These are phyloP conservation scores for Pichia manshurica DNA, from an alignment of 805 yeast species.

Conservation along the genomic window DNA sequence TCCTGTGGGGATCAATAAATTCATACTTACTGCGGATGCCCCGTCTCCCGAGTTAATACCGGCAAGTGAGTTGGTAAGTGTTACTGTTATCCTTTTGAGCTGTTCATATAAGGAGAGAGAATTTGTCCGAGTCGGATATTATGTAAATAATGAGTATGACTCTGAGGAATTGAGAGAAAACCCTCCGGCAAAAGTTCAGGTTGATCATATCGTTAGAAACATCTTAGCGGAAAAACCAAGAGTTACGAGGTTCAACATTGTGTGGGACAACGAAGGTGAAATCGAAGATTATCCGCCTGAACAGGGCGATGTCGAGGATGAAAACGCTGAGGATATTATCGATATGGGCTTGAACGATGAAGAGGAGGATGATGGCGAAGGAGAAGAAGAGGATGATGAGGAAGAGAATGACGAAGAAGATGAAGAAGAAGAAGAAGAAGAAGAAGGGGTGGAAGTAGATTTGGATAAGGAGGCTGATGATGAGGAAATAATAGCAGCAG, in stretches of 20 bases:
- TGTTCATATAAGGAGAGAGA: conserved; percentile 92
- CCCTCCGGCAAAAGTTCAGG: conserved; percentile 90
- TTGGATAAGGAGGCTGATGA: conserved; percentile 23
- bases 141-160: conserved; percentile 95
- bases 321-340: conserved; percentile 54
- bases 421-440: conserved; percentile 37
- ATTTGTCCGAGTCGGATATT: conserved; percentile 95
- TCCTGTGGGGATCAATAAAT: conserved; percentile 94
- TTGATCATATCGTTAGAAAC: conserved; percentile 89
- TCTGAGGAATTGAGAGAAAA: conserved; percentile 87
- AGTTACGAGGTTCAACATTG: conserved; percentile 93
- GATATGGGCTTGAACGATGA: conserved; percentile 46
- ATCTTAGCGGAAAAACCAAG: conserved; percentile 96
- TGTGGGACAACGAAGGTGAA: conserved; percentile 74
- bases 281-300: conserved; percentile 75
- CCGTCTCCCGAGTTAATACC: conserved; percentile 96
- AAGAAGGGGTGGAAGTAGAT: conserved; percentile 30
- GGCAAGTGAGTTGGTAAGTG: conserved; percentile 89
- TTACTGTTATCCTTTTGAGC: conserved; percentile 86
- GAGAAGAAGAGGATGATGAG: conserved; percentile 36
- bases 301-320: conserved; percentile 61
- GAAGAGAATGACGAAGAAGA: conserved; percentile 35
- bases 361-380: conserved; percentile 37
- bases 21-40: conserved; percentile 90
- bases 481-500: conserved; percentile 14